Base-by-base conservation (phyloP, 176 grass and related monocot genomes). In the Musa troglodytarum region DNA sequence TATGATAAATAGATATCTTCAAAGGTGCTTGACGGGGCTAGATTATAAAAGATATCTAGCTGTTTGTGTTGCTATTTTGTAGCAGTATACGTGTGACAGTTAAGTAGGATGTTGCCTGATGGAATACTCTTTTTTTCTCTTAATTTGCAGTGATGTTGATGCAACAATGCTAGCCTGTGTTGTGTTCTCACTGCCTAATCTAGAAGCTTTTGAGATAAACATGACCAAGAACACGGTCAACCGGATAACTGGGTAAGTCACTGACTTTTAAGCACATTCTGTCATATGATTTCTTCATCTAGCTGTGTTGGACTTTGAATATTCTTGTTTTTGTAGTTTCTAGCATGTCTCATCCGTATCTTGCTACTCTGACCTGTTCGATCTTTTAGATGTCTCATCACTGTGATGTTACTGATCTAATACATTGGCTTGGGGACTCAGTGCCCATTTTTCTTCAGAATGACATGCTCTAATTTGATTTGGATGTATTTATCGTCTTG, bases 181-280 rank as follows among this genome's bases (percentile, higher is more conserved):
- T 69, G 95, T 88, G 21, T 94, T 91, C 82, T 91, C 87, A 54
- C 91, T 88, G 49, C 88, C 95, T 73, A 92, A 81, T 80, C 74
- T 94, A 78, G 82, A 89, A 74, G 72, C 73, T 19, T 84, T 99
- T 52, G 86, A 92, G 79, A 87, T 99, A 67, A 84, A 61, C 72
- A 77, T 94, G 77, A 73, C 72, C 52, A 70, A 83, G 56, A 77
- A 22, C 64, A 75, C 86, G 66, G 81, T 85, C 75, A 99, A 99
- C 83, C 69, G 82, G 66, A 94, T 94, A 66, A 80, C 86, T 23
- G 95, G 95, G 95, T 92, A 94, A 65, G 85, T 49, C 28, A n/a
- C 81, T 81, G 14, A 22, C 50, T 67, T 54, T 55, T 54, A 43
- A 43, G 34, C 34, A 43, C 34, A 43, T 43, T 43, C 4, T 49